phyloP scores from a whole-genome alignment of 495 filamentous ascomycete species.

The Penicillium coffeae region DNA sequence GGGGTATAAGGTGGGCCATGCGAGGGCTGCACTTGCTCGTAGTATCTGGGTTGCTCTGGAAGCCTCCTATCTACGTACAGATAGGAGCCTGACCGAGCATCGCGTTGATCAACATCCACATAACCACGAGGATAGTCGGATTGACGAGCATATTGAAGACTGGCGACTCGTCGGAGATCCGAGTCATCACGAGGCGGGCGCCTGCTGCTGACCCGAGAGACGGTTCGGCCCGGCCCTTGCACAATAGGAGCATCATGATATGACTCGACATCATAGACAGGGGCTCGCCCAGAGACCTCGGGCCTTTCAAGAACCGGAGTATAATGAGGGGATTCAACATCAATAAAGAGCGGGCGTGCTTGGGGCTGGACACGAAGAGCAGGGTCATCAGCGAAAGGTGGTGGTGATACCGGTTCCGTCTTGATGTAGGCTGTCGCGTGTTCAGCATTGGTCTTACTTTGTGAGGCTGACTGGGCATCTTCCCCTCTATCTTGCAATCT shows the following conservation, averaged over 20 bases:
- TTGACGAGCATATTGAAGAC: slow-evolving; percentile 47
- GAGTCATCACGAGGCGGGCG: slow-evolving; percentile 49
- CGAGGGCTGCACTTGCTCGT: slow-evolving; percentile 50
- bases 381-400: slow-evolving; percentile 58
- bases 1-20: slow-evolving; percentile 39
- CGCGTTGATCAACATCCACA: slow-evolving; percentile 41
- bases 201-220: slow-evolving; percentile 39
- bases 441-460: slow-evolving; percentile 26
- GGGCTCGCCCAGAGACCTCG: slow-evolving; percentile 26
- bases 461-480: slow-evolving; percentile 23
- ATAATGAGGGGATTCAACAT: slow-evolving; percentile 46
- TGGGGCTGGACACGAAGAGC: slow-evolving; percentile 41
- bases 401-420: slow-evolving; percentile 80
- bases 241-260: slow-evolving; percentile 38
- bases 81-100: slow-evolving; percentile 58
- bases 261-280: slow-evolving; percentile 33
- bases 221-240: slow-evolving; percentile 31
- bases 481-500: slow-evolving; percentile 35
- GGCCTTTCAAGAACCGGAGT: slow-evolving; percentile 35
- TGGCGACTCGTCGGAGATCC: slow-evolving; percentile 59
- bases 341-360: slow-evolving; percentile 47
- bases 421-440: slow-evolving; percentile 67
- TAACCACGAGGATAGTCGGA: slow-evolving; percentile 49
- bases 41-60: slow-evolving; percentile 50
- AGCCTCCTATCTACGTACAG: slow-evolving; percentile 50